A percentile compares a stretch with the other conserved stretches of the same genome.
Evolutionary conservation across 2,329 filamentous ascomycete species (phyloP).

Genomic region (Cladobotryum protrusum): DNA sequence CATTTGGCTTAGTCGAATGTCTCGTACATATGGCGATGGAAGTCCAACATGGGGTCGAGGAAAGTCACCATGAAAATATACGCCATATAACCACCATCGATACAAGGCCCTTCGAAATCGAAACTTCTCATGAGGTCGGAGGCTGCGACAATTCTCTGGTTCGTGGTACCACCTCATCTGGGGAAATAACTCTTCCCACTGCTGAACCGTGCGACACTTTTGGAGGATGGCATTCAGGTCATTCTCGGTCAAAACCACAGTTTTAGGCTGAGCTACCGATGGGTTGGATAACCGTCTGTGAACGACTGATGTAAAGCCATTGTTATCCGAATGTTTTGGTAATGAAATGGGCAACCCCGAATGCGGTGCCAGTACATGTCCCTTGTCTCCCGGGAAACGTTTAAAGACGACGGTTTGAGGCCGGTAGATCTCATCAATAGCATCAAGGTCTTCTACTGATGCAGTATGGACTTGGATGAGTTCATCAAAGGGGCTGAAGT

Average conservation of each 20-base stretch:
- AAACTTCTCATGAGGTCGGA: constrained; percentile 36
- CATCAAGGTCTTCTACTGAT: constrained; percentile 29
- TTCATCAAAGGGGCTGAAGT: constrained; percentile 39
- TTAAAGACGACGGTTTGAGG: constrained; percentile 35
- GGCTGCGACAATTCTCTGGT: constrained; percentile 38
- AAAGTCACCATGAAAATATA: constrained; percentile 44
- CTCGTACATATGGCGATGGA: constrained; percentile 34
- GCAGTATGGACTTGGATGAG: constrained; percentile 43
- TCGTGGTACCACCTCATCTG: constrained; percentile 42
- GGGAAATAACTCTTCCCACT: constrained; percentile 36
- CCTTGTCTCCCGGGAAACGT: constrained; percentile 28
- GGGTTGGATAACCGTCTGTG: constrained; percentile 17
- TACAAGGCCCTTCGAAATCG: constrained; percentile 46
- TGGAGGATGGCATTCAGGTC: constrained; percentile 29
- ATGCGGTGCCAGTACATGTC: constrained; percentile 17
- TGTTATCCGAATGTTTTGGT: neutral
- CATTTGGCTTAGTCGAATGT: constrained; percentile 37
- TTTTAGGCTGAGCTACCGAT: constrained; percentile 11
- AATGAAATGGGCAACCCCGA: neutral
- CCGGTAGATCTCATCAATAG: constrained; percentile 29
- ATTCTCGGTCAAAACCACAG: constrained; percentile 24
- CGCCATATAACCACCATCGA: constrained; percentile 49
- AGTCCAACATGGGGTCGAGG: constrained; percentile 31
- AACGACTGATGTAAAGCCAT: constrained; percentile 18
- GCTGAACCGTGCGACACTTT: constrained; percentile 30